Percentiles rank a stretch among this genome's conserved stretches.
phyloP scores from a whole-genome alignment of 805 yeast genomes.

The Geotrichum ghanense region DNA sequence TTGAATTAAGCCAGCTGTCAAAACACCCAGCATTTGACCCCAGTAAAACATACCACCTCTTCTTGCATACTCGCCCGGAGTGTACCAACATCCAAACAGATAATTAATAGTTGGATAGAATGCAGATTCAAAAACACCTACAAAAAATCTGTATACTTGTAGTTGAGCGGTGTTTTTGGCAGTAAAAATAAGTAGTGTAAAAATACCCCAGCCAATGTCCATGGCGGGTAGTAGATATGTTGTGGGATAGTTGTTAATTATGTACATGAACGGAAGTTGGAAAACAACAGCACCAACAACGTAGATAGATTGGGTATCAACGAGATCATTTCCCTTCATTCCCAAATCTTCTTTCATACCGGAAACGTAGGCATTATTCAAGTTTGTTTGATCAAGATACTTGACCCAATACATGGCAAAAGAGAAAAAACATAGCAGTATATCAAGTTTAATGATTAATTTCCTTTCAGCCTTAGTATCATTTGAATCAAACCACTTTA shows the following conservation, averaged over 20 bases:
- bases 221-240: conserved; percentile 40
- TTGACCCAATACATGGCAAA: conserved; percentile 60
- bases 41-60: conserved; percentile 50
- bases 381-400: conserved; percentile 48
- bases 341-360: conserved; percentile 47
- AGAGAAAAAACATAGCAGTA: conserved; percentile 42
- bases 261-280: conserved; percentile 50
- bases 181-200: conserved; percentile 45
- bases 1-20: conserved; percentile 53
- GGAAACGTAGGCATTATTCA: conserved; percentile 54
- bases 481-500: conserved; percentile 42
- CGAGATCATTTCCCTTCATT: conserved; percentile 51
- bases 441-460: conserved; percentile 42
- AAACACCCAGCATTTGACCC: conserved; percentile 51
- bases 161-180: conserved; percentile 39
- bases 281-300: conserved; percentile 48
- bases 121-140: conserved; percentile 64
- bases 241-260: conserved; percentile 45
- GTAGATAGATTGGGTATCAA: conserved; percentile 46
- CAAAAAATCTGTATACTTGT: conserved; percentile 51
- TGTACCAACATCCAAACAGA: conserved; percentile 42
- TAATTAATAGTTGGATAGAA: conserved; percentile 39
- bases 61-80: conserved; percentile 44
- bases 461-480: conserved; percentile 38
- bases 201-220: conserved; percentile 59